Base-by-base conservation (phyloP, 1,284 basidiomycete genomes). In the Pseudozyma thailandica region DNA sequence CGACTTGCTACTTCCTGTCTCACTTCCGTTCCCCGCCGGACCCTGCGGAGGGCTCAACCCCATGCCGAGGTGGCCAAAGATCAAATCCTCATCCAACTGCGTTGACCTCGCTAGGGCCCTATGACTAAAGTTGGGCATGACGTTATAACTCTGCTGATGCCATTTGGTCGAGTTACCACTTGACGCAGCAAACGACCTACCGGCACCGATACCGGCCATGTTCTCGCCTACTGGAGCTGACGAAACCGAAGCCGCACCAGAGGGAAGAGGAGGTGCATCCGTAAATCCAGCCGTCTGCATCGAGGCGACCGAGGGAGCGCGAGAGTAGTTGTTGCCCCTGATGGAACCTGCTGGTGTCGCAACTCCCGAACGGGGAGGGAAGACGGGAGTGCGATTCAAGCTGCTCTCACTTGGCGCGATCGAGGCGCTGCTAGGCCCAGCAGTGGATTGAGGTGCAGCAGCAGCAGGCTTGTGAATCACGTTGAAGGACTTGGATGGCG, bases 111-210 rank as follows among this genome's bases (percentile, higher is more conserved):
- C 56, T 46, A 72, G 12, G 5, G 70, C 59, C 6, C 70, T 31
- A 21, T 57, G 45, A 38, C 43, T 60, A 27, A 68, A 72, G 50
- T 68, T 72, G 53, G 70, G 70, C 64, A 72, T 72, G 26, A 72
- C 26, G 47, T 72, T 68, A 55, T 72, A 72, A 27, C 43, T 46
- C 57, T 68, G 64, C 53, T 72, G 70, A 43, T 72, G 70, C 70
- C 70, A 72, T 49, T 72, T 72, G 41, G 70, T 72, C 54, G 70
- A 72, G 64, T 72, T 63, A 42, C 51, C 64, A 27, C 59, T 63
- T 23, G 62, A 66, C 8, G 59, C 51, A 18, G 50, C 59, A 18
- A 55, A 72, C 15, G 69, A 56, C 16, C 62, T 58, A 21, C 69
- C 62, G 1, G 69, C 69, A n/a, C 69, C 69, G 18, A 72, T 39